Evolutionary conservation across 2,329 filamentous ascomycete species (phyloP).

Genomic region (Juglanconis oblonga): DNA sequence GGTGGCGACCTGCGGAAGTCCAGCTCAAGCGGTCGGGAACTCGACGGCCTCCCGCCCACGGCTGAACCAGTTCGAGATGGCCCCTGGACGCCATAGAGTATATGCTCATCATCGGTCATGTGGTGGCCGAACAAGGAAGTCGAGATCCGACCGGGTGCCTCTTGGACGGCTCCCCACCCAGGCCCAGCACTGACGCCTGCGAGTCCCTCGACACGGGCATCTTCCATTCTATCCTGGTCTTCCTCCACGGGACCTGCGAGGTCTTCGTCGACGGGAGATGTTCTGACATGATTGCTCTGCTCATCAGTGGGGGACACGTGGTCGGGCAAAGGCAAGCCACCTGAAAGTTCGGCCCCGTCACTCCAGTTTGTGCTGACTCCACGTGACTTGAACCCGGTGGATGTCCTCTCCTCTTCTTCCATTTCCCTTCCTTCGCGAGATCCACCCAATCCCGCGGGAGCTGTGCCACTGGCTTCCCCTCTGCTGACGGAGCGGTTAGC

Average conservation of each 20-base stretch:
- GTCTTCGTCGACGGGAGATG: background rate
- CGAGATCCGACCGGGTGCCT: slow-evolving; percentile 16
- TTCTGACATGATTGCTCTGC: slow-evolving; percentile 3
- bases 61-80: background rate
- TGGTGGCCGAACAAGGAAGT: slow-evolving; percentile 13
- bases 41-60: slow-evolving; percentile 6
- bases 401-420: slow-evolving; percentile 23
- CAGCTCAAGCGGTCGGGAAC: slow-evolving; percentile 10
- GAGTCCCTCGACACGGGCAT: background rate
- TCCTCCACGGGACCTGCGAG: background rate
- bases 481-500: slow-evolving; percentile 13
- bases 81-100: slow-evolving; percentile 1
- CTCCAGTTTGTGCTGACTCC: slow-evolving; percentile 25
- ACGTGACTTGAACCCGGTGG: slow-evolving; percentile 24
- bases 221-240: slow-evolving; percentile 1
- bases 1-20: slow-evolving; percentile 32
- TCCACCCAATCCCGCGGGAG: slow-evolving; percentile 17
- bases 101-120: slow-evolving; percentile 7
- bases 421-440: slow-evolving; percentile 14
- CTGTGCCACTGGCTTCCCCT: slow-evolving; percentile 15
- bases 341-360: slow-evolving; percentile 10
- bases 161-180: slow-evolving; percentile 10
- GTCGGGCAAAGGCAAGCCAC: slow-evolving; percentile 4
- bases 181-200: background rate
- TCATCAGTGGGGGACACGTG: slow-evolving; percentile 4